These are phyloP conservation scores for Candida sp. DNA, from an alignment of 1,139 yeast genomes.

Conservation along the genomic window DNA sequence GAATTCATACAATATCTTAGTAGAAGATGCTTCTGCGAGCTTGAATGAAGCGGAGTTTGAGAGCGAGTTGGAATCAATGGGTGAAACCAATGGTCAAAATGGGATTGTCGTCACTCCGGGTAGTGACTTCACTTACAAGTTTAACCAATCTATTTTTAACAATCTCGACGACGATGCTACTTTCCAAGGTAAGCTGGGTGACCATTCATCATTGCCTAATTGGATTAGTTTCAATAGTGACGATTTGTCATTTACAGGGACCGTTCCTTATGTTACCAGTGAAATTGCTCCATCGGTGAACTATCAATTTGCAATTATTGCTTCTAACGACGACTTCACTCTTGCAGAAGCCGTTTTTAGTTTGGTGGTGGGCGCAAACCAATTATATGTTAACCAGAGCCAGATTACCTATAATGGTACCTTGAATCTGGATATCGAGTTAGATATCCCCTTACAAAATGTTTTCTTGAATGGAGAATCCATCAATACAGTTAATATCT, in stretches of 20 bases:
- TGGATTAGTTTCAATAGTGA: constrained; percentile 75
- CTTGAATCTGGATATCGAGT: constrained; percentile 49
- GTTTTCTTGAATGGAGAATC: constrained; percentile 57
- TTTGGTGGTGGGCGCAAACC: constrained; percentile 85
- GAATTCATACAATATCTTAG: constrained; percentile 54
- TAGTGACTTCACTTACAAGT: constrained; percentile 56
- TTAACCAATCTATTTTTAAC: constrained; percentile 55
- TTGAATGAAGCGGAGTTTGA: constrained; percentile 20
- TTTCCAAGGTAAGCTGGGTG: constrained; percentile 81
- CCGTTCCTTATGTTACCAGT: constrained; percentile 84
- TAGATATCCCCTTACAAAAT: constrained; percentile 57
- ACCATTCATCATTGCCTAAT: constrained; percentile 85
- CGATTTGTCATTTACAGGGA: constrained; percentile 73
- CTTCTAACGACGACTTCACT: constrained; percentile 78
- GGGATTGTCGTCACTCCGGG: constrained; percentile 78
- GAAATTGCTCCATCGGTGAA: constrained; percentile 81
- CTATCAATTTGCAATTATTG: constrained; percentile 73
- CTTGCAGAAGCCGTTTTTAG: constrained; percentile 71
- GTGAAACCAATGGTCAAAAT: constrained; percentile 67
- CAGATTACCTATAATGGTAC: constrained; percentile 66
- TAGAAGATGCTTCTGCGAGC: constrained; percentile 50
- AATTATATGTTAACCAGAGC: constrained; percentile 49
- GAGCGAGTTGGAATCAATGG: constrained; percentile 24
- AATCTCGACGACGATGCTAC: constrained; percentile 20
- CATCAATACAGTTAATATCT: constrained; percentile 50